phyloP scores from a whole-genome alignment of 1,284 basidiomycete genomes.

The Trametes sp. region DNA sequence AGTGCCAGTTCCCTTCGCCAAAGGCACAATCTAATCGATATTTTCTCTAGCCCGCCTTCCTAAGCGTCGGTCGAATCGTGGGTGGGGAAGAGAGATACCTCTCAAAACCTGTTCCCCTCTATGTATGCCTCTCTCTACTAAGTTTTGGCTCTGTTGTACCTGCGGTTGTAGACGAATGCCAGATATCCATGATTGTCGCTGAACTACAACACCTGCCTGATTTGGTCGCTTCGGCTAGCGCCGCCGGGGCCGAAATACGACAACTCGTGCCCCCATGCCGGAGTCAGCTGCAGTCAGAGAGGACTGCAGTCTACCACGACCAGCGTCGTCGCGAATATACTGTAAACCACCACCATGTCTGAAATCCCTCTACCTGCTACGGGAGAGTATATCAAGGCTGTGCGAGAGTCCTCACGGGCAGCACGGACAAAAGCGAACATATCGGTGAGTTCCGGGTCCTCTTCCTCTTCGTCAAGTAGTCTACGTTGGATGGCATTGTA shows the following conservation, averaged over 20 bases:
- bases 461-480: neutral
- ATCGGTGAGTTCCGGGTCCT: slow-evolving; percentile 36
- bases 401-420: slow-evolving; percentile 57
- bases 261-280: too few relatives aligned
- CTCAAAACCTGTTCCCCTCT: too few relatives aligned
- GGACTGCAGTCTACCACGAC: neutral
- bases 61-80: neutral
- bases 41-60: neutral
- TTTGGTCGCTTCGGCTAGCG: neutral
- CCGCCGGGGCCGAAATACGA: neutral
- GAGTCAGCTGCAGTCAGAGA: neutral
- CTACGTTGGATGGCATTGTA: neutral
- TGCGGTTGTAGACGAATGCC: neutral
- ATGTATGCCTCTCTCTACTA: too few relatives aligned
- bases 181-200: neutral
- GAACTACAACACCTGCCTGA: slow-evolving; percentile 13
- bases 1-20: neutral
- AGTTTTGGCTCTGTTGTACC: neutral
- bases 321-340: neutral
- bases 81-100: too few relatives aligned
- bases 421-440: slow-evolving; percentile 51
- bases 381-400: slow-evolving; percentile 55
- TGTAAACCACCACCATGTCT: slow-evolving; percentile 8
- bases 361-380: slow-evolving; percentile 47
- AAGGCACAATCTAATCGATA: neutral